Percentiles rank a stretch among this genome's conserved stretches.
Conservation (phyloP, 164 flowering plant genomes). For the Warburgia ugandensis region DNA sequence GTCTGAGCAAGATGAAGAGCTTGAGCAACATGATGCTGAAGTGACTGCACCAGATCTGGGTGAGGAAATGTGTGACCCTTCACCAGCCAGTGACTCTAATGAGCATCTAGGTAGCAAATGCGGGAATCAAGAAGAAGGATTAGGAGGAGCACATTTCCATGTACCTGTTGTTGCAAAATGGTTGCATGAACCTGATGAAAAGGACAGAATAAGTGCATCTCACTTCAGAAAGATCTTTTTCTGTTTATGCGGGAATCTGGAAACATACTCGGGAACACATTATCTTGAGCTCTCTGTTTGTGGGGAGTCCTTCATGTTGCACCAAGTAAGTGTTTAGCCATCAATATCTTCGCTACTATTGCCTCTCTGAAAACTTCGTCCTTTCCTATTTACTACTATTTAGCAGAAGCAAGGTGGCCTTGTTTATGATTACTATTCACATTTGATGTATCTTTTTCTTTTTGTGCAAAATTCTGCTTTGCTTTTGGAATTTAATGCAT, state of each 20-base stretch:
- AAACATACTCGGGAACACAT: conserved; percentile 35
- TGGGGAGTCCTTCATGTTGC: conserved; percentile 97
- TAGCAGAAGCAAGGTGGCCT: too few species aligned
- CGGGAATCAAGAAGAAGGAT: conserved; percentile 9
- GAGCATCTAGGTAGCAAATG: conserved; percentile 15
- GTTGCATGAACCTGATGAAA: conserved; percentile 79
- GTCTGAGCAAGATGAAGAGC: conserved; percentile 29
- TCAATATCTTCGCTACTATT: too few species aligned
- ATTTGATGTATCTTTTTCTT: too few species aligned
- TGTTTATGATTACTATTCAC: too few species aligned
- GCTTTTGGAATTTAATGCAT: too few species aligned
- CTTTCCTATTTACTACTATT: too few species aligned
- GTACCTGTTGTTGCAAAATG: conserved; percentile 56
- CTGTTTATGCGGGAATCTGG: conserved; percentile 65
- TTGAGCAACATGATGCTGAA: conserved; percentile 18
- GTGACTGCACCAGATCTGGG: conserved; percentile 8
- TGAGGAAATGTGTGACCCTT: conserved; percentile 10
- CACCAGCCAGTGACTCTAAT: conserved; percentile 10
- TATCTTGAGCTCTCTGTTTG: conserved; percentile 67
- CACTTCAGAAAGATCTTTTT: conserved; percentile 72
- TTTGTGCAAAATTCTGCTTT: too few species aligned
- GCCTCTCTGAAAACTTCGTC: too few species aligned
- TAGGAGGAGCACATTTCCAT: conserved; percentile 15
- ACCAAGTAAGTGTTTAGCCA: too few species aligned
- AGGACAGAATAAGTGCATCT: conserved; percentile 59